phyloP scores from a whole-genome alignment of 2,329 filamentous ascomycete genomes.

The Aspergillus sp. region DNA sequence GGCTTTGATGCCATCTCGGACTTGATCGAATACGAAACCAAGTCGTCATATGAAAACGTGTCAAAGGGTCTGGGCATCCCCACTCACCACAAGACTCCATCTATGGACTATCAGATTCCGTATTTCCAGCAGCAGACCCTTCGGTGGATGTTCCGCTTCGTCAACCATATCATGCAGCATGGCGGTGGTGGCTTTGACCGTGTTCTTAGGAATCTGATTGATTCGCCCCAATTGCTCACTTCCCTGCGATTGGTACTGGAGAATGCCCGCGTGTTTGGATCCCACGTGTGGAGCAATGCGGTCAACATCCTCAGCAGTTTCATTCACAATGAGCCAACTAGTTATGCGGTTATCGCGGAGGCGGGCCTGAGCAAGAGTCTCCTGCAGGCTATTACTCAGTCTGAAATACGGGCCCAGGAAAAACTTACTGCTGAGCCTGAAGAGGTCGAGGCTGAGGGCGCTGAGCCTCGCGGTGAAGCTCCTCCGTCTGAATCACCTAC shows the following conservation, averaged over 20 bases:
- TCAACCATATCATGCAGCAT: constrained; percentile 88
- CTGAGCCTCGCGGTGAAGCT: constrained; percentile 3
- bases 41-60: constrained; percentile 59
- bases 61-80: constrained; percentile 64
- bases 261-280: constrained; percentile 72
- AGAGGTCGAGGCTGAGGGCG: constrained; percentile 13
- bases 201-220: constrained; percentile 82
- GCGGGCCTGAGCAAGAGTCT: constrained; percentile 82
- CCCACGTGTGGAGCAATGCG: constrained; percentile 90
- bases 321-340: constrained; percentile 97
- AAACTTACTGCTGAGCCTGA: constrained; percentile 16
- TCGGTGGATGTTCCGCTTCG: constrained; percentile 90
- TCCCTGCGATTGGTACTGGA: constrained; percentile 75
- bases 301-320: constrained; percentile 90
- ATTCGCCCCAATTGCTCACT: constrained; percentile 74
- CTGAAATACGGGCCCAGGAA: constrained; percentile 30
- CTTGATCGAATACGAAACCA: constrained; percentile 70
- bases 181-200: constrained; percentile 78
- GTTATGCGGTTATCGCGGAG: constrained; percentile 90
- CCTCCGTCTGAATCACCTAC: constrained; percentile 24
- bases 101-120: constrained; percentile 87
- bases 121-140: constrained; percentile 90
- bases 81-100: constrained; percentile 62
- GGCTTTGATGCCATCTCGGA: constrained; percentile 88
- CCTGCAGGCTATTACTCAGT: constrained; percentile 65